Evolutionary conservation across 2,329 filamentous ascomycete species (phyloP).

Genomic region (Sordariomycetes sp.): DNA sequence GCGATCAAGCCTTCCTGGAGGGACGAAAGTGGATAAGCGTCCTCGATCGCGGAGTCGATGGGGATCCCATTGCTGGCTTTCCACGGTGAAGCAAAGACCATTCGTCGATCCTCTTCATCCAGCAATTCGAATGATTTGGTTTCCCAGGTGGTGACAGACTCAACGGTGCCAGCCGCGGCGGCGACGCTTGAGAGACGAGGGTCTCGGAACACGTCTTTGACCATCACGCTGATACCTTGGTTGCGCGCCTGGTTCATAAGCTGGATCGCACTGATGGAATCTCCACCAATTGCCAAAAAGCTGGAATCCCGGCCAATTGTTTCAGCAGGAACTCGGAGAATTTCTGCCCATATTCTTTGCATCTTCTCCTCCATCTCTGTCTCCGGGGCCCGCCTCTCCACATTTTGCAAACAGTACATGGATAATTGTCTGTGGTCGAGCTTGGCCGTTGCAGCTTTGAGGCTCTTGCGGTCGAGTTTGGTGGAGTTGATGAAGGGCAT

Average conservation of each 20-base stretch:
- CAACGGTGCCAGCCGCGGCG: too few species aligned
- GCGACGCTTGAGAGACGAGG: slow-evolving; percentile 1
- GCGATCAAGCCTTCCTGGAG: slow-evolving; percentile 40
- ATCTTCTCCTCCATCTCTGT: slow-evolving; percentile 1
- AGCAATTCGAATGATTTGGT: too few species aligned
- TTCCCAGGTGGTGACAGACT: too few species aligned
- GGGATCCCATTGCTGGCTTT: neutral
- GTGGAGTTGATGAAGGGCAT: slow-evolving; percentile 6
- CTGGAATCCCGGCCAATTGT: slow-evolving; percentile 4
- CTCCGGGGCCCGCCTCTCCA: neutral
- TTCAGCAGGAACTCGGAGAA: slow-evolving; percentile 2
- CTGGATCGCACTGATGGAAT: slow-evolving; percentile 8
- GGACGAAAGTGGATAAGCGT: slow-evolving; percentile 38
- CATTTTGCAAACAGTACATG: neutral
- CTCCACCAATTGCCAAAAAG: slow-evolving; percentile 8
- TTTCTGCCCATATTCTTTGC: slow-evolving; percentile 4
- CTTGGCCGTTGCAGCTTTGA: neutral
- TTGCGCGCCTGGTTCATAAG: slow-evolving; percentile 2
- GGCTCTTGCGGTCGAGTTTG: slow-evolving; percentile 3
- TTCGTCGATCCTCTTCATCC: too few species aligned
- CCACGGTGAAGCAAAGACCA: too few species aligned
- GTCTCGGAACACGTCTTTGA: slow-evolving; percentile 6
- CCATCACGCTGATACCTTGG: slow-evolving; percentile 1
- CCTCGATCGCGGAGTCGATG: slow-evolving; percentile 21
- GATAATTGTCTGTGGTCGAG: neutral